Evolutionary conservation across 441 rosid genomes (phyloP).

Genomic region (Kokia cookei): DNA sequence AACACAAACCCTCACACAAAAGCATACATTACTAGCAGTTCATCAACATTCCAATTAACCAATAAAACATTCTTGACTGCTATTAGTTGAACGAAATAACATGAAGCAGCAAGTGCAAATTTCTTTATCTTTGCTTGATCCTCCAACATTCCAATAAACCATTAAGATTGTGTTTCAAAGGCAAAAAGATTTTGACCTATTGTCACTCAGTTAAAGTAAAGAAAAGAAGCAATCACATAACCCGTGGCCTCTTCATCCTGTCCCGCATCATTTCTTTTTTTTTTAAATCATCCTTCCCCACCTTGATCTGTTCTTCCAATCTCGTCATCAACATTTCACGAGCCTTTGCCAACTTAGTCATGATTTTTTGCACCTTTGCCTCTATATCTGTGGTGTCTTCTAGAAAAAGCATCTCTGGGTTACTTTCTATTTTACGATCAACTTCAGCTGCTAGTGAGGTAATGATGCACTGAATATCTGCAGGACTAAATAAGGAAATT

Average conservation of each 20-base stretch:
- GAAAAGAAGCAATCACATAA: not conserved
- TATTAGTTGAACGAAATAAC: too few relatives aligned
- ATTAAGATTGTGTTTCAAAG: not conserved
- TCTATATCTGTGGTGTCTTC: too few relatives aligned
- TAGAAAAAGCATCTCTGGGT: too few relatives aligned
- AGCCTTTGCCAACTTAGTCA: not conserved
- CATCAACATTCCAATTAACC: not conserved
- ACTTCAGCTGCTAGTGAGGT: too few relatives aligned
- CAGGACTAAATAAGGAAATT: too few relatives aligned
- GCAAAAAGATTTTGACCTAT: not conserved
- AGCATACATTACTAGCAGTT: not conserved
- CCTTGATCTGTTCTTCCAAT: not conserved
- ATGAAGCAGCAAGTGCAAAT: too few relatives aligned
- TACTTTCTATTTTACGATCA: too few relatives aligned
- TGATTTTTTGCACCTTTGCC: too few relatives aligned
- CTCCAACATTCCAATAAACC: not conserved
- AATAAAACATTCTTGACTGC: too few relatives aligned
- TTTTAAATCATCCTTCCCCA: accelerated
- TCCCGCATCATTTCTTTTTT: not conserved
- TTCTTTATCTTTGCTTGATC: too few relatives aligned
- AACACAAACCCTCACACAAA: not conserved
- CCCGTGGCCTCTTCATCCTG: not conserved
- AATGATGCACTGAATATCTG: too few relatives aligned
- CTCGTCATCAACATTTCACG: not conserved
- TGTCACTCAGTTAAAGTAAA: not conserved